Evolutionary conservation across 2,329 filamentous ascomycete genomes (phyloP).

Genomic region (Exophiala mesophila): DNA sequence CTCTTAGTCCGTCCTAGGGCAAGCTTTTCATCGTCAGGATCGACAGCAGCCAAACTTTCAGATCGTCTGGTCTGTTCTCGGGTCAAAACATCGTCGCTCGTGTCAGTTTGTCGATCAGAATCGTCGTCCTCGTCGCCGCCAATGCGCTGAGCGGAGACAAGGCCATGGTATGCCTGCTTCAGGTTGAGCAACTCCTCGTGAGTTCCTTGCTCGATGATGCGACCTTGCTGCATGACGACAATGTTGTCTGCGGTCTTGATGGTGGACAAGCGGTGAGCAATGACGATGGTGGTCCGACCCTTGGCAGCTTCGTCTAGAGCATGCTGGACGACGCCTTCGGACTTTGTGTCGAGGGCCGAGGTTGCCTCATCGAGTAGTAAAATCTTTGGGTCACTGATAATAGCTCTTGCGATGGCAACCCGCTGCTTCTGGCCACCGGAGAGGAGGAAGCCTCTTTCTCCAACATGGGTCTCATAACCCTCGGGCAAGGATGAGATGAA

Average conservation of each 20-base stretch:
- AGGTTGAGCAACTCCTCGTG: conserved; percentile 72
- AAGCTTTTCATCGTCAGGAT: conserved; percentile 32
- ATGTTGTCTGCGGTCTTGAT: conserved; percentile 95
- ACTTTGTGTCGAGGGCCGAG: conserved; percentile 87
- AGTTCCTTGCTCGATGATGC: conserved; percentile 87
- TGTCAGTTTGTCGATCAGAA: conserved; percentile 28
- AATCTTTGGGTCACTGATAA: conserved; percentile 88
- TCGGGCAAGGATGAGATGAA: conserved; percentile 80
- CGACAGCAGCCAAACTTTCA: conserved; percentile 22
- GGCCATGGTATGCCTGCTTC: conserved; percentile 70
- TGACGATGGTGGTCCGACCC: conserved; percentile 90
- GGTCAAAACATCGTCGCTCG: conserved; percentile 29
- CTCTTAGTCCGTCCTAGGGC: conserved; percentile 43
- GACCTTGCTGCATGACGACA: conserved; percentile 79
- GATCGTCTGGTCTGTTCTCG: conserved; percentile 34
- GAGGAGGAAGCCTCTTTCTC: conserved; percentile 85
- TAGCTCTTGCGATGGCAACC: conserved; percentile 85
- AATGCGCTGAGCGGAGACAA: conserved; percentile 86
- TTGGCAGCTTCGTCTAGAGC: conserved; percentile 80
- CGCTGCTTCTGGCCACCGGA: conserved; percentile 96
- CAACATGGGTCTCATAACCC: conserved; percentile 90
- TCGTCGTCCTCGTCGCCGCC: conserved; percentile 48
- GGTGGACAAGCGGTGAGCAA: conserved; percentile 90
- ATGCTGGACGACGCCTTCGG: conserved; percentile 88
- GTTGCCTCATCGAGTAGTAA: conserved; percentile 93